These are phyloP conservation scores for Chrysanthemum makinoi DNA, from an alignment of 129 eudicot genomes.

Conservation along the genomic window DNA sequence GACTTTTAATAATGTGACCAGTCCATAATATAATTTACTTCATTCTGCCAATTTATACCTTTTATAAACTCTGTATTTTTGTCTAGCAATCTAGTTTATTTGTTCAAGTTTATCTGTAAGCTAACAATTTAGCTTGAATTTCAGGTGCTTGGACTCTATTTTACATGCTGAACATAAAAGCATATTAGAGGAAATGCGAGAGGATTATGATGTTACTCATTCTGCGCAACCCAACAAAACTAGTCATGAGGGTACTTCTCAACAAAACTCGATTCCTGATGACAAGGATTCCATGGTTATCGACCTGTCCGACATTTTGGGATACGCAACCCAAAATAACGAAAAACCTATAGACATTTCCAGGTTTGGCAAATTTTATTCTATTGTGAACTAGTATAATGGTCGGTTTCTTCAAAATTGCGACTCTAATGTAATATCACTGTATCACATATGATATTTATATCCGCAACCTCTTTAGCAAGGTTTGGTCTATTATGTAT, in stretches of 20 bases:
- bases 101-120: no score
- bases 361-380: slow-evolving; percentile 36
- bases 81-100: no score
- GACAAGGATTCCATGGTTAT: slow-evolving; percentile 27
- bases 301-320: slow-evolving; percentile 32
- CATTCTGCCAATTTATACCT: no score
- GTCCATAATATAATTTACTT: neutral
- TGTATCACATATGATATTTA: neutral
- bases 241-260: slow-evolving; percentile 15
- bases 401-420: no score
- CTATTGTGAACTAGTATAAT: neutral
- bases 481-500: no score
- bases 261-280: slow-evolving; percentile 13
- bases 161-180: slow-evolving; percentile 93
- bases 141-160: slow-evolving; percentile 88
- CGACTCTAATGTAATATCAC: no score
- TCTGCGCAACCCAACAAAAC: slow-evolving; percentile 21
- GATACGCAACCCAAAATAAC: slow-evolving; percentile 29
- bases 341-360: slow-evolving; percentile 29
- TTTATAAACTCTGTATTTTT: no score
- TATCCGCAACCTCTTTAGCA: neutral
- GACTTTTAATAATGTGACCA: neutral
- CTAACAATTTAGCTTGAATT: slow-evolving; percentile 4
- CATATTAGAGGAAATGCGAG: slow-evolving; percentile 88
- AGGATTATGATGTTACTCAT: slow-evolving; percentile 61